phyloP scores from a whole-genome alignment of 176 grass and related monocot species.

The Calamus simplicifolius region DNA sequence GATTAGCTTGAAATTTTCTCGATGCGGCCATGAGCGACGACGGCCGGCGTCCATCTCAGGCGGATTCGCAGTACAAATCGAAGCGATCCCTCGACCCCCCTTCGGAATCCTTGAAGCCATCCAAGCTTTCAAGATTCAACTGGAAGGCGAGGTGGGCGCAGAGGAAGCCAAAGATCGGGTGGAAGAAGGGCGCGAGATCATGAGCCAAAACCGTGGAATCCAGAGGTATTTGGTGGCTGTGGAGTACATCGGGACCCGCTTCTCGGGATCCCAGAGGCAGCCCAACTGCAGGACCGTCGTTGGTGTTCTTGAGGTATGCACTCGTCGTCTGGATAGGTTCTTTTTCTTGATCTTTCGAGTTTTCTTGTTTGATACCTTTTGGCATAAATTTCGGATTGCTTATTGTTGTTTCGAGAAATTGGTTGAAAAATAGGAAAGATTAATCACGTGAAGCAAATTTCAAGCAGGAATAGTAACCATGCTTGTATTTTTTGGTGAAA shows the following conservation, averaged over 20 bases:
- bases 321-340: neutral
- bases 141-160: no score
- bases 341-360: no score
- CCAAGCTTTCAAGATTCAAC: neutral
- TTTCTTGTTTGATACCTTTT: no score
- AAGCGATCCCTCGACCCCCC: conserved; percentile 3
- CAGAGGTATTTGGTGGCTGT: conserved; percentile 84
- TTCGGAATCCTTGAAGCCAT: conserved; percentile 8
- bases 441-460: no score
- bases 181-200: conserved; percentile 10
- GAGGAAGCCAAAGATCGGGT: neutral
- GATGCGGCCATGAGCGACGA: neutral
- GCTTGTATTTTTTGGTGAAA: no score
- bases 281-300: conserved; percentile 73
- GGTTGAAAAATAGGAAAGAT: no score
- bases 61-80: neutral
- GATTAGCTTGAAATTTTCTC: no score
- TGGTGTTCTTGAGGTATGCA: conserved; percentile 71
- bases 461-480: no score
- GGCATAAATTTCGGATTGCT: no score
- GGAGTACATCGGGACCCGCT: conserved; percentile 80
- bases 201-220: conserved; percentile 42
- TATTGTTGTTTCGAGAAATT: no score
- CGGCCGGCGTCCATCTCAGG: neutral
- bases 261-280: conserved; percentile 83